Conservation (phyloP, 1,139 yeast species). For the Blastobotrys proliferans region DNA sequence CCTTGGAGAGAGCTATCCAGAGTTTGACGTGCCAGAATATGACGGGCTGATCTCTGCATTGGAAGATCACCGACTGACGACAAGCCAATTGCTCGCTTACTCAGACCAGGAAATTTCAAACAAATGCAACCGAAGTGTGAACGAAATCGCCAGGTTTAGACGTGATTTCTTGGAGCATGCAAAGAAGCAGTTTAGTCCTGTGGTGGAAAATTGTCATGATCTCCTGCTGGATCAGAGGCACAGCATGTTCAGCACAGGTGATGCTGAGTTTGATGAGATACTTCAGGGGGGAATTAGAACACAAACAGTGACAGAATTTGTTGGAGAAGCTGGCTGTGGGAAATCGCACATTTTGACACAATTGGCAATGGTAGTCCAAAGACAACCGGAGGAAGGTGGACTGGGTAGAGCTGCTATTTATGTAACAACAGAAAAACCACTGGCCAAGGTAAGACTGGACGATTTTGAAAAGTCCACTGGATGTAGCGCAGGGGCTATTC, state of each 20-base stretch:
- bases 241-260: slow-evolving; percentile 56
- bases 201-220: slow-evolving; percentile 6
- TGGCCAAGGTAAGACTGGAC: slow-evolving; percentile 32
- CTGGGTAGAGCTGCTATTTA: slow-evolving; percentile 49
- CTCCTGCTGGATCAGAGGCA: neutral
- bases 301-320: slow-evolving; percentile 70
- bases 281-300: slow-evolving; percentile 67
- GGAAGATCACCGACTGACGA: slow-evolving; percentile 32
- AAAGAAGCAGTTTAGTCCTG: slow-evolving; percentile 1
- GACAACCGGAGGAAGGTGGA: slow-evolving; percentile 46
- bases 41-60: slow-evolving; percentile 28
- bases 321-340: slow-evolving; percentile 83
- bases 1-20: slow-evolving; percentile 20
- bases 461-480: slow-evolving; percentile 9
- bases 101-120: slow-evolving; percentile 42
- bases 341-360: slow-evolving; percentile 76
- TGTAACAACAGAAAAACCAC: slow-evolving; percentile 70
- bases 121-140: slow-evolving; percentile 44
- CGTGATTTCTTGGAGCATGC: slow-evolving; percentile 1
- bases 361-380: slow-evolving; percentile 54
- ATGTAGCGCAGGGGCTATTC: slow-evolving; percentile 39
- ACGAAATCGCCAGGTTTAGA: slow-evolving; percentile 46
- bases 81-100: slow-evolving; percentile 42
- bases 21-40: slow-evolving; percentile 23
- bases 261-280: slow-evolving; percentile 48